Evolutionary conservation across 2,329 filamentous ascomycete species (phyloP).

Genomic region (Microdochium trichocladiopsis): DNA sequence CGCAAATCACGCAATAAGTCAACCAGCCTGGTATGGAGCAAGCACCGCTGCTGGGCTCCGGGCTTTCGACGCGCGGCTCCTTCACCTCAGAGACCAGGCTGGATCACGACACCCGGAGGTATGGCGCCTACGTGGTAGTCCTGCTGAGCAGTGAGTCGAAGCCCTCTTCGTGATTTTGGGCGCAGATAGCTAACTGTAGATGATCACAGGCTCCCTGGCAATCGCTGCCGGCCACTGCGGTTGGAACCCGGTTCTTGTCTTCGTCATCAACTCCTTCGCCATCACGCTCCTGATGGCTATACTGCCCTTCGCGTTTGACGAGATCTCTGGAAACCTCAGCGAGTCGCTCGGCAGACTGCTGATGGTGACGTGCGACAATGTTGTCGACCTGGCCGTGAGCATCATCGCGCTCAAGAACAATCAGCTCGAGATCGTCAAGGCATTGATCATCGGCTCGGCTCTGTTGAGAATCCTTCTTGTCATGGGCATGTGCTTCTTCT

Average conservation of each 20-base stretch:
- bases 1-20: no score
- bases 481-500: slow-evolving; percentile 72
- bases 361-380: slow-evolving; percentile 75
- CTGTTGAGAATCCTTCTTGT: slow-evolving; percentile 90
- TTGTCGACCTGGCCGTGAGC: slow-evolving; percentile 69
- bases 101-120: slow-evolving; percentile 40
- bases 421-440: slow-evolving; percentile 94
- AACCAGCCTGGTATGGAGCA: no score
- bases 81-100: slow-evolving; percentile 43
- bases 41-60: slow-evolving; percentile 15
- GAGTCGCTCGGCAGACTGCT: slow-evolving; percentile 67
- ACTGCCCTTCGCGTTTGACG: slow-evolving; percentile 71
- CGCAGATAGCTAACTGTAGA: slow-evolving; percentile 4
- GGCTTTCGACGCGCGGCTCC: slow-evolving; percentile 25
- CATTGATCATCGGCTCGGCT: slow-evolving; percentile 94
- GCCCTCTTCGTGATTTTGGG: neutral
- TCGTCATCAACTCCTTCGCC: slow-evolving; percentile 73
- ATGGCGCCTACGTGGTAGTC: slow-evolving; percentile 40
- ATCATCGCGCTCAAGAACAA: slow-evolving; percentile 80
- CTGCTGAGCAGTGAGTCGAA: slow-evolving; percentile 48
- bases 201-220: slow-evolving; percentile 49
- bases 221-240: slow-evolving; percentile 56
- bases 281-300: slow-evolving; percentile 71
- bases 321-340: slow-evolving; percentile 65
- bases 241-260: slow-evolving; percentile 62